These are phyloP conservation scores for Claviceps quebecensis DNA, from an alignment of 2,329 filamentous ascomycete species.

Conservation along the genomic window DNA sequence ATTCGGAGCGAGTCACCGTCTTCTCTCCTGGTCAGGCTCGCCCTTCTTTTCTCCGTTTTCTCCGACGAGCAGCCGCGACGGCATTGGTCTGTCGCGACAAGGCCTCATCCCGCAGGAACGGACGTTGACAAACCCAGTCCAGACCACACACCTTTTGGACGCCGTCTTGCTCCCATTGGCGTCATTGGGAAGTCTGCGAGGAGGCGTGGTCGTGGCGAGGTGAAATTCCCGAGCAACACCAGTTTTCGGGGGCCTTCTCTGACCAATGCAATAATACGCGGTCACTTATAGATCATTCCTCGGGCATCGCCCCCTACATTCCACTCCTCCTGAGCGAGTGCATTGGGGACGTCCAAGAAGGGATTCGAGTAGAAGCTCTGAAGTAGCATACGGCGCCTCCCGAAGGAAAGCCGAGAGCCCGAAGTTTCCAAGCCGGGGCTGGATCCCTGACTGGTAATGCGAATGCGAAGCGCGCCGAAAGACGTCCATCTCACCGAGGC, in stretches of 20 bases:
- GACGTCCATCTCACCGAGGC: constrained; percentile 8
- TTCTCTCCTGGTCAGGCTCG: background rate
- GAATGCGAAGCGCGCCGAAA: background rate
- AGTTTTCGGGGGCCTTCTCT: background rate
- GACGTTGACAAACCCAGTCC: background rate
- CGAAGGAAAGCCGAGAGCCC: background rate
- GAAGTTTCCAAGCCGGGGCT: constrained; percentile 2
- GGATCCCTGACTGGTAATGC: constrained; percentile 2
- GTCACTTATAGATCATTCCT: background rate
- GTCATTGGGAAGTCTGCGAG: background rate
- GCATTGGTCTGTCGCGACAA: background rate
- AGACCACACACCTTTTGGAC: background rate
- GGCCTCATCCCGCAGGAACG: background rate
- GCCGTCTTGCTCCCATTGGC: background rate
- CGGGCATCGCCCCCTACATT: background rate
- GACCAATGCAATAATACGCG: background rate
- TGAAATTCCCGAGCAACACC: background rate
- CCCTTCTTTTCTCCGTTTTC: background rate
- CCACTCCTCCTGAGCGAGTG: background rate
- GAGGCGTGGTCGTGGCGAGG: background rate
- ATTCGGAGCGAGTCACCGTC: background rate
- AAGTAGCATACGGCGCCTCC: background rate
- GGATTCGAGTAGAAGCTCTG: background rate
- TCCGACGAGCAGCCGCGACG: background rate
- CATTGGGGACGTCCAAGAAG: background rate